A percentile compares a stretch with the other conserved stretches of the same genome.
Conservation (phyloP, 352 stramenopile genomes). For the Salisapilia sapeloensis region DNA sequence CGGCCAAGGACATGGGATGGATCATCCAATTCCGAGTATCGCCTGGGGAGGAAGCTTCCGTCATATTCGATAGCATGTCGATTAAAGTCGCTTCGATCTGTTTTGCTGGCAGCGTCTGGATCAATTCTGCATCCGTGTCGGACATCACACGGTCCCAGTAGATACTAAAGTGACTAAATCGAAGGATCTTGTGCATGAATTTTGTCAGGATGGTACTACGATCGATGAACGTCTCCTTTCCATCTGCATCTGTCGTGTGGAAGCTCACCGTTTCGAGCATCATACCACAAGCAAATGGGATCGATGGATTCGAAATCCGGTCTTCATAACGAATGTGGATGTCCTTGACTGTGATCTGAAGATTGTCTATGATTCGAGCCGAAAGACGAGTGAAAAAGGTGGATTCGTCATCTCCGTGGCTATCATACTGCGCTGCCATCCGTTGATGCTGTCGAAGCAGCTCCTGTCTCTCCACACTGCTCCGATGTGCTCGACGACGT, state of each 20-base stretch:
- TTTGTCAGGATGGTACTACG: constrained; percentile 11
- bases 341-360: constrained; percentile 55
- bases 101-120: constrained; percentile 17
- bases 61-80: constrained; percentile 16
- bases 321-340: constrained; percentile 73
- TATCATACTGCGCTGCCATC: constrained; percentile 22
- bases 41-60: neutral
- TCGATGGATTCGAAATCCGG: constrained; percentile 28
- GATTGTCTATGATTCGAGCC: constrained; percentile 58
- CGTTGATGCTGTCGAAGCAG: constrained; percentile 49
- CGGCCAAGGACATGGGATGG: constrained; percentile 22
- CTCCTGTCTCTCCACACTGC: constrained; percentile 44
- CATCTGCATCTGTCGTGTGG: constrained; percentile 54
- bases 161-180: constrained; percentile 20
- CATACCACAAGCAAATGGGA: constrained; percentile 52
- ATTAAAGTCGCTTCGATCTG: constrained; percentile 23
- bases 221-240: constrained; percentile 50
- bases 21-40: constrained; percentile 34
- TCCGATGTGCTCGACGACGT: constrained; percentile 32
- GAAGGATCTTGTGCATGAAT: constrained; percentile 51
- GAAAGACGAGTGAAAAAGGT: constrained; percentile 68
- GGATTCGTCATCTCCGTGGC: constrained; percentile 37
- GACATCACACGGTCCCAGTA: constrained; percentile 50
- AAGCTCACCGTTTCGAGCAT: constrained; percentile 50
- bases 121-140: constrained; percentile 5